Percentiles rank a stretch among this genome's conserved stretches.
Conservation (phyloP, 805 yeast genomes). For the Candida xiaguanensis region DNA sequence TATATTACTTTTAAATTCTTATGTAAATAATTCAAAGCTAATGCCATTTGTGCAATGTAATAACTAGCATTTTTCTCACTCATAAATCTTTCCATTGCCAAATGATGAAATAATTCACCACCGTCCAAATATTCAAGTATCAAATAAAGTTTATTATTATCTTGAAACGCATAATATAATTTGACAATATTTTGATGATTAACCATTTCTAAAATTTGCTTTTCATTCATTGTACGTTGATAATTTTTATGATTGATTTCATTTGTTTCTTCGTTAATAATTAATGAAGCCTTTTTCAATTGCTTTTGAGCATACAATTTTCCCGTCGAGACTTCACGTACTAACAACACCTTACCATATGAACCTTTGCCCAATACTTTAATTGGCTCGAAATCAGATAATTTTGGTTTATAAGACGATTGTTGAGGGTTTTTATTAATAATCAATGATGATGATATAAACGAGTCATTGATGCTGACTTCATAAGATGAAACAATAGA, state of each 20-base stretch:
- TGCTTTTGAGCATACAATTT: constrained; percentile 43
- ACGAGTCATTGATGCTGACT: constrained; percentile 29
- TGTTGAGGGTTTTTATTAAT: constrained; percentile 9
- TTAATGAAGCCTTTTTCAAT: constrained; percentile 34
- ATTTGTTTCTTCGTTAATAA: constrained; percentile 28
- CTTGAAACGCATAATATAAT: constrained; percentile 43
- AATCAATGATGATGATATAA: constrained; percentile 23
- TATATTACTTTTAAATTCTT: constrained; percentile 34
- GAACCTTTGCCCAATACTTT: constrained; percentile 43
- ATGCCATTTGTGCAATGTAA: constrained; percentile 40
- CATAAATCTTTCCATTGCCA: constrained; percentile 20
- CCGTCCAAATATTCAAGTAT: constrained; percentile 44
- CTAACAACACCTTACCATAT: constrained; percentile 42
- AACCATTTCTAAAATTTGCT: constrained; percentile 37
- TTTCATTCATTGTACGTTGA: constrained; percentile 39
- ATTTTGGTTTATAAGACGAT: constrained; percentile 21
- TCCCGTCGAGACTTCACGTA: constrained; percentile 34
- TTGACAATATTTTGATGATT: constrained; percentile 43
- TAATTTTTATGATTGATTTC: constrained; percentile 32
- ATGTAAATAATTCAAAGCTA: constrained; percentile 40
- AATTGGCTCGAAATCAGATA: constrained; percentile 39
- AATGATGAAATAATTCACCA: constrained; percentile 44
- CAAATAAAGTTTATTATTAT: constrained; percentile 39
- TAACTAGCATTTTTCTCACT: constrained; percentile 36
- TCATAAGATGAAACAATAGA: constrained; percentile 32